Base-by-base conservation (phyloP, 1,139 yeast species). In the Yamadazyma dushanensis region DNA sequence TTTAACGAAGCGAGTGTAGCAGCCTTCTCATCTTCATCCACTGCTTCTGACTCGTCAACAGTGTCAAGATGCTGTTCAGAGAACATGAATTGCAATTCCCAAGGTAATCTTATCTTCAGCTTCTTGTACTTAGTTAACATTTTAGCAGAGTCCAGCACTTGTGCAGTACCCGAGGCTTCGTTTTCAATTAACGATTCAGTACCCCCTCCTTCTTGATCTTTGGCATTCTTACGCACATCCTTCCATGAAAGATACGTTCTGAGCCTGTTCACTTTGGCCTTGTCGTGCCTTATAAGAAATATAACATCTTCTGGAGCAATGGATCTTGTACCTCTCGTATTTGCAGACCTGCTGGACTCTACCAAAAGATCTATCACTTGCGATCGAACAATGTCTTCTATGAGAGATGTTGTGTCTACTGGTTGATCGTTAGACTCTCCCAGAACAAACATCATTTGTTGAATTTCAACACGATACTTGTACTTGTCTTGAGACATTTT, bases 361-460 rank as follows among this genome's bases (percentile, higher is more conserved):
- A 83, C 49, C n/a, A 85, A 63, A 32, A 92, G 80, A 53, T 92
- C 97, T 29, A 90, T 83, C 25, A 94, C 98, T 59, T 92, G 98
- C 1, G 95, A 94, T 32, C 95, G 73, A 2, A 92, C 98, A 36
- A 92, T 88, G 56, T 92, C 98, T 56, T 92, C 99, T 29, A 92
- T 88, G 38, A 92, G 62, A 8, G 94, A 81, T 0, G 97, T 87
- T 1, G 97, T 88, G 47, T 87, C 95, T 8, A 83, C 73, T 0
- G 97, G 96, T 2, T 97, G 95, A 50, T 92, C 98, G 49, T 86
- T 87, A 1, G 94, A 80, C 59, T 92, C 97, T 2, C 98, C 99
- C 41, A 85, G 77, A 40, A 92, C 98, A 67, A 94, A 92, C 99
- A 92, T 92, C 98, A 92, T 94, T 66, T 89, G 96, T 58, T 87